A percentile compares a stretch with the other conserved stretches of the same genome.
Evolutionary conservation across 352 stramenopile species (phyloP).

Genomic region (Phytophthora palmivora): DNA sequence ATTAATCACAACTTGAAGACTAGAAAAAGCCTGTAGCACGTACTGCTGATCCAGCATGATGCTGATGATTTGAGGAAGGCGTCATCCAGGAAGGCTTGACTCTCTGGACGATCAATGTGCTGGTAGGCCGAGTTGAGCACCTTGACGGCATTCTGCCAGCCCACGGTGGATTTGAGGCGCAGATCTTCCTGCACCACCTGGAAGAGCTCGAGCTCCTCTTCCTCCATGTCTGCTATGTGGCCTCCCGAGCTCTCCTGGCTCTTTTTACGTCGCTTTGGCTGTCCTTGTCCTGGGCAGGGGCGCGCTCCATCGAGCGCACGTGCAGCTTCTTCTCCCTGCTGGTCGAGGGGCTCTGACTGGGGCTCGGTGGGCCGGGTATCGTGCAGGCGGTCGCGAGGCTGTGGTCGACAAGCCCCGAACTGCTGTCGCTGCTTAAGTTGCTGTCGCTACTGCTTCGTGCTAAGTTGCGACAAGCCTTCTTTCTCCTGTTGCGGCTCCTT

Average conservation of each 20-base stretch:
- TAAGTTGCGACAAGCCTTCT: slow-evolving; percentile 31
- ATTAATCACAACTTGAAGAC: slow-evolving; percentile 2
- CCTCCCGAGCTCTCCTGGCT: slow-evolving; percentile 47
- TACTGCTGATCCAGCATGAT: slow-evolving; percentile 93
- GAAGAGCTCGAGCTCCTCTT: slow-evolving; percentile 87
- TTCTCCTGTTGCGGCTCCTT: slow-evolving; percentile 8
- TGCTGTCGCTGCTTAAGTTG: slow-evolving; percentile 25
- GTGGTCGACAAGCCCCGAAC: slow-evolving; percentile 23
- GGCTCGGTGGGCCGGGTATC: slow-evolving; percentile 39
- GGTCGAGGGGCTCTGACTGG: slow-evolving; percentile 39
- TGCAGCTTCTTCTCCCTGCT: slow-evolving; percentile 72
- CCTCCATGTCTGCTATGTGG: slow-evolving; percentile 63
- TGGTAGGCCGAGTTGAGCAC: slow-evolving; percentile 77
- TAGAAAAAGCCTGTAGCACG: slow-evolving; percentile 28
- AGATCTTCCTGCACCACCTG: slow-evolving; percentile 87
- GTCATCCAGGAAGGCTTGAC: slow-evolving; percentile 78
- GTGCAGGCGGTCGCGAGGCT: slow-evolving; percentile 43
- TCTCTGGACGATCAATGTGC: slow-evolving; percentile 77
- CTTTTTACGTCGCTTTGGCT: slow-evolving; percentile 74
- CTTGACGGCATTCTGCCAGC: slow-evolving; percentile 91
- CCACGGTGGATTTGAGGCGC: slow-evolving; percentile 89
- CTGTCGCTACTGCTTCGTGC: background rate
- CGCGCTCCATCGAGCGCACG: slow-evolving; percentile 61
- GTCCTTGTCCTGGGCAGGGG: slow-evolving; percentile 53
- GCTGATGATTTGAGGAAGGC: slow-evolving; percentile 85